Evolutionary conservation across 306 rosid species (phyloP).

Genomic region (Cucurbita maxima): DNA sequence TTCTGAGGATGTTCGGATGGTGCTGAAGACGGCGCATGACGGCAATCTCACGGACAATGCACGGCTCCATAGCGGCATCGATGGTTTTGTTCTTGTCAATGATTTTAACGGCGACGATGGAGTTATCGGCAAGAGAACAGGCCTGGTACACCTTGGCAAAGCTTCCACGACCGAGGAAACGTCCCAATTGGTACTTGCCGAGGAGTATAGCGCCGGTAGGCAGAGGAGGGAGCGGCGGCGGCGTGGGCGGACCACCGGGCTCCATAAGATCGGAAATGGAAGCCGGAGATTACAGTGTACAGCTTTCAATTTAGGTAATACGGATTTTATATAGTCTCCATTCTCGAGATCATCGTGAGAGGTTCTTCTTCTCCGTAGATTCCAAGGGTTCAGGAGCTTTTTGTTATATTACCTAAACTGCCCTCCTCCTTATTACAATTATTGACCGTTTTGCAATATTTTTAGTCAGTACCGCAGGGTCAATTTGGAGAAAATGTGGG

Average conservation of each 20-base stretch:
- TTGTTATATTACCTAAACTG: background rate
- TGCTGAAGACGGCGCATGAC: constrained; percentile 83
- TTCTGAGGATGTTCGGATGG: constrained; percentile 56
- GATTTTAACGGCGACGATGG: constrained; percentile 58
- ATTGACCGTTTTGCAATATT: background rate
- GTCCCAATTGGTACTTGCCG: constrained; percentile 49
- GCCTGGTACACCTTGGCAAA: constrained; percentile 85
- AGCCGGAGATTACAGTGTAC: background rate
- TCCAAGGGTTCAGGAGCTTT: background rate
- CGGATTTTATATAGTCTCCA: background rate
- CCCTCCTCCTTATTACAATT: background rate
- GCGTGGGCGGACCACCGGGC: constrained; percentile 19
- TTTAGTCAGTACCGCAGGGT: background rate
- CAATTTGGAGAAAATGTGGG: background rate
- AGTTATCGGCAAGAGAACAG: constrained; percentile 27
- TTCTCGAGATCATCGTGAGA: background rate
- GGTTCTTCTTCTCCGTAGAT: background rate
- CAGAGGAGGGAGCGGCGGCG: constrained; percentile 7
- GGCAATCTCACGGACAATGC: constrained; percentile 55
- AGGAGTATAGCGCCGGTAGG: constrained; percentile 25
- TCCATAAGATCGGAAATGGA: constrained; percentile 16
- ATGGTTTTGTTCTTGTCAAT: constrained; percentile 58
- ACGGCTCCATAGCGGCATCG: constrained; percentile 53
- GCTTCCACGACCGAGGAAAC: constrained; percentile 69
- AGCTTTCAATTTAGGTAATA: background rate